Conservation (phyloP, 208 protist genomes). For the Naegleria fowleri region DNA sequence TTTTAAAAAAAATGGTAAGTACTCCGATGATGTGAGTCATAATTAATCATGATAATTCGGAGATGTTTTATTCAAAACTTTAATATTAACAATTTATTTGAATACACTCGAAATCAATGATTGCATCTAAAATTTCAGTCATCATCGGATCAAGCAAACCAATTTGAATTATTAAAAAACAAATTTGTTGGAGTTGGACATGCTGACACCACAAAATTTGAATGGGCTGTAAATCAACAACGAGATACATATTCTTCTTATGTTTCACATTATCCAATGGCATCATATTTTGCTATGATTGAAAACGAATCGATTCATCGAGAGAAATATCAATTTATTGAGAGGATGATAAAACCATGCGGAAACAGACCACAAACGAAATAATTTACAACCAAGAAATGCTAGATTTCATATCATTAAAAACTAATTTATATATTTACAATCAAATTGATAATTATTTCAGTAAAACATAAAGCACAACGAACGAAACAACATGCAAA, state of each 20-base stretch:
- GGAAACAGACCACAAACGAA: background rate
- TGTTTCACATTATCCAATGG: conserved; percentile 51
- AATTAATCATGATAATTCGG: too few species aligned
- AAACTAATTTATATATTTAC: too few species aligned
- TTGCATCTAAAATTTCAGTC: too few species aligned
- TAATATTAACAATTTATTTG: too few species aligned
- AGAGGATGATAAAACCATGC: conserved; percentile 32
- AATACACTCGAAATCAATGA: too few species aligned
- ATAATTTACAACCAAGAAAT: background rate
- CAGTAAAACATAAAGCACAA: background rate
- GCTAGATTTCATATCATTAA: too few species aligned
- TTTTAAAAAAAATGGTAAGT: too few species aligned
- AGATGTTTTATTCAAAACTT: too few species aligned
- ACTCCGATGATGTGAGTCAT: too few species aligned
- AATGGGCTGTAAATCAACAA: conserved; percentile 59
- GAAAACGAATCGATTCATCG: conserved; percentile 58
- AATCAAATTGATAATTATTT: background rate
- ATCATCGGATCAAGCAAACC: conserved; percentile 34
- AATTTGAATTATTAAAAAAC: conserved; percentile 58
- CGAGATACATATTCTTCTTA: conserved; percentile 56
- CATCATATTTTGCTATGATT: conserved; percentile 51
- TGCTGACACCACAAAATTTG: conserved; percentile 56
- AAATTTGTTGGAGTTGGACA: conserved; percentile 66
- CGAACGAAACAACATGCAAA: background rate
- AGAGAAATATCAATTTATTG: conserved; percentile 49